A percentile compares a stretch with the other conserved stretches of the same genome.
Conservation (phyloP, 805 yeast species). For the Wickerhamiella dianesei region DNA sequence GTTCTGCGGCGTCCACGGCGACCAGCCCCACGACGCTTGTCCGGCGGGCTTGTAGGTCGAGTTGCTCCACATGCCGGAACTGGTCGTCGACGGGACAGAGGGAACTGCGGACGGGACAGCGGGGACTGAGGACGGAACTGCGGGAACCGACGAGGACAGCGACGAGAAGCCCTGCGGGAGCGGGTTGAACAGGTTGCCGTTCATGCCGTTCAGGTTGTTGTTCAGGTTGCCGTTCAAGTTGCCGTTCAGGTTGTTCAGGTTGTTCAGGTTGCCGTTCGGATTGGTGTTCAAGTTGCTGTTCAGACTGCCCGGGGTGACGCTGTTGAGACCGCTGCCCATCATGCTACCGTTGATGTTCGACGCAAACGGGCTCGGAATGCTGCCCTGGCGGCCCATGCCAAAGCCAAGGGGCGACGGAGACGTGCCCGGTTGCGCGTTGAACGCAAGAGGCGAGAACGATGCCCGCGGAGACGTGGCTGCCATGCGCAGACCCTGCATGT, state of each 20-base stretch:
- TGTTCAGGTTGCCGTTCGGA: not conserved
- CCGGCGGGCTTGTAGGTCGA: not conserved
- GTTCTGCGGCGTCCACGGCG: conserved; percentile 1
- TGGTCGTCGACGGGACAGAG: not conserved
- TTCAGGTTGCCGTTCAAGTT: not conserved
- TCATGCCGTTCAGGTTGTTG: not conserved
- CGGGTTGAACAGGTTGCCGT: not conserved
- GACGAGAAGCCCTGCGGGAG: not conserved
- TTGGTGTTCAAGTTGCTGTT: not conserved
- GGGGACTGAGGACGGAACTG: not conserved
- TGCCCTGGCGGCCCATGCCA: not conserved
- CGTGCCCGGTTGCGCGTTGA: not conserved
- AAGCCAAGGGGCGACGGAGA: not conserved
- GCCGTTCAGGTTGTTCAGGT: not conserved
- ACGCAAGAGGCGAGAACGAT: not conserved
- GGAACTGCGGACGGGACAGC: not conserved
- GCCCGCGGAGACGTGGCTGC: not conserved
- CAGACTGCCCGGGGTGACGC: not conserved
- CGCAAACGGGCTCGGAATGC: not conserved
- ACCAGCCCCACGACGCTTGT: not conserved
- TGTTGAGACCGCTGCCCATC: not conserved
- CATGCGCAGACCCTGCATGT: not conserved
- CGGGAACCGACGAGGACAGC: not conserved
- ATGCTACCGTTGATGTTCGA: not conserved
- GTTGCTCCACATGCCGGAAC: not conserved